Evolutionary conservation across 495 filamentous ascomycete species (phyloP), one percentile per base, ranked within the genome.

Genomic region (Lentithecium fluviatile): DNA sequence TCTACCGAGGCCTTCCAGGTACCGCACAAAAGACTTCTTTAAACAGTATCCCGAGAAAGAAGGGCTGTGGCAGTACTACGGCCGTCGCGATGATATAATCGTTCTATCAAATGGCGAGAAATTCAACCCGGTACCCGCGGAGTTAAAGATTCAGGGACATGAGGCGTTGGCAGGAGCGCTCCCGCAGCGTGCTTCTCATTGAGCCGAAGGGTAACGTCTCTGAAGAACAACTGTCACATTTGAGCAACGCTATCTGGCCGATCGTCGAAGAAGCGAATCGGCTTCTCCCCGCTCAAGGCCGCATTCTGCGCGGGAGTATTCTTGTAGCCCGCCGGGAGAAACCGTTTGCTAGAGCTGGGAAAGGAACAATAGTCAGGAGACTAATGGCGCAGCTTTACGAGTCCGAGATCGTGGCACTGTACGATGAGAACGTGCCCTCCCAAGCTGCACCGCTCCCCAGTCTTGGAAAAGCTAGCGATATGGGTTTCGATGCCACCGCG

Each of bases 51-150:
- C 70, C 0, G n/a, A 53, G 1, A 67, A 71, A 40, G 52, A 56
- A 2, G 46, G 21, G 5, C 42, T 65, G 2, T 70, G 66, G 66
- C 24, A 38, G 17, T 70, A 60, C 43, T 46, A 24, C 17, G 68
- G 70, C n/a, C 52, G 70, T 0, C 56, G 50, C 20, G 70, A 72
- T 52, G 78, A 80, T 55, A 60, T 76, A 0, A 72, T 79, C 29
- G 71, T 76, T 24, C 73, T 80, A 11, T 54, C 66, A 0, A 76
- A 73, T 34, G 78, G 77, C 0, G 72, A 77, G 43, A 79, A 75
- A 58, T 72, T 73, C 17, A 77, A 78, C 56, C 76, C 76, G 0
- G 58, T 77, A 13, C 61, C 69, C 0, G 67, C 75, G 62, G 77
- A 80, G 50, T 60, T 56, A 0, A 21, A 48, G 4, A 43, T 75